A percentile compares a stretch with the other conserved stretches of the same genome.
These are phyloP conservation scores for Musa schizocarpa DNA, from an alignment of 176 grass and related monocot genomes.

Conservation along the genomic window DNA sequence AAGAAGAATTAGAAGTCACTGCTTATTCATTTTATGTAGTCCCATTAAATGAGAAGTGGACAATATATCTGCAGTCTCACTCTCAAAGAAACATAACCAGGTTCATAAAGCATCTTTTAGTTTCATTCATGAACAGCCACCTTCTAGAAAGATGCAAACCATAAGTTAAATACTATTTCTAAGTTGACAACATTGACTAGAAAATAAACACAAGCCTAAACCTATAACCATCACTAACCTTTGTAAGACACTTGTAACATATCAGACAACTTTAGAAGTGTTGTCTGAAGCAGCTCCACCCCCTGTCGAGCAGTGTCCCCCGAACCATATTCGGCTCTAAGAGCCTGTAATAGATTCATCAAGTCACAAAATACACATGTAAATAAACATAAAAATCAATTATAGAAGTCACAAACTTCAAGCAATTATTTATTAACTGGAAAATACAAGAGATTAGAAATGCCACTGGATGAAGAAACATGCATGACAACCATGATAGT, in stretches of 20 bases:
- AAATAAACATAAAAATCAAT: background rate
- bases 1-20: background rate
- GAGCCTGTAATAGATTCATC: constrained; percentile 38
- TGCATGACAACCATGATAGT: too few relatives aligned
- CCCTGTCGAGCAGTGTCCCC: constrained; percentile 50
- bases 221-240: constrained; percentile 25
- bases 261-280: constrained; percentile 61
- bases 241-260: constrained; percentile 49
- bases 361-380: constrained; percentile 6
- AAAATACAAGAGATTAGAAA: background rate
- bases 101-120: background rate
- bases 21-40: background rate
- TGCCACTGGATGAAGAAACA: background rate
- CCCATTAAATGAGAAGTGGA: background rate
- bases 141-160: background rate
- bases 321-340: constrained; percentile 57
- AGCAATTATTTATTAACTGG: background rate
- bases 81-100: background rate
- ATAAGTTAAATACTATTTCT: background rate
- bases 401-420: background rate
- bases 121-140: background rate
- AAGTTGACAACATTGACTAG: background rate
- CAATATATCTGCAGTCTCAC: background rate
- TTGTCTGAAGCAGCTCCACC: constrained; percentile 53
- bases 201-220: background rate